Conservation (phyloP, 2,329 filamentous ascomycete species). For the Aspergillus tubingensis region DNA sequence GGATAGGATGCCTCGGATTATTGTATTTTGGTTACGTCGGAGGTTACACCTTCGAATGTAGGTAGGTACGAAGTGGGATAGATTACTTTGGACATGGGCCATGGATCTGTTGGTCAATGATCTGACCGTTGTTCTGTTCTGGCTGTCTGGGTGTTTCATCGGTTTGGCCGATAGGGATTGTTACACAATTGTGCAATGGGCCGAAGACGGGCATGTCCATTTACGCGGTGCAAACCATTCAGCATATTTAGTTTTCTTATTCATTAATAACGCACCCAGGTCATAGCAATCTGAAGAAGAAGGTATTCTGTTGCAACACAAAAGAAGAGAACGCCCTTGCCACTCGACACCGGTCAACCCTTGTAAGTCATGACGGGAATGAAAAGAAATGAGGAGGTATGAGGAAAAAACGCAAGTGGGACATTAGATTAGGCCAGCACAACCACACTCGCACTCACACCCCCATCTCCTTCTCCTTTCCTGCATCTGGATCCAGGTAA, state of each 20-base stretch:
- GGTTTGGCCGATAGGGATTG: background rate
- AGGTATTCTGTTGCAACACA: background rate
- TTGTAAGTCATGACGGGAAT: slow-evolving; percentile 15
- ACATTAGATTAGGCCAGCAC: background rate
- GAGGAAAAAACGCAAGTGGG: slow-evolving; percentile 2
- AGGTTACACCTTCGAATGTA: too few relatives aligned
- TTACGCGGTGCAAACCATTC: too few relatives aligned
- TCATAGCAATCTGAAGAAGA: slow-evolving; percentile 7
- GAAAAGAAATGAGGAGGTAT: slow-evolving; percentile 14
- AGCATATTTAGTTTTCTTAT: background rate
- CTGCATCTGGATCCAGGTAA: slow-evolving; percentile 76
- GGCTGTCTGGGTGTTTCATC: background rate
- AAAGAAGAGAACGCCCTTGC: slow-evolving; percentile 19
- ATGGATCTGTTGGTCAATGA: too few relatives aligned
- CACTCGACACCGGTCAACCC: slow-evolving; percentile 22
- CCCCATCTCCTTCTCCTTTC: slow-evolving; percentile 42
- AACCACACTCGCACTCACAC: slow-evolving; percentile 18
- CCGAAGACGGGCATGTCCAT: background rate
- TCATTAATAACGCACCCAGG: slow-evolving; percentile 4
- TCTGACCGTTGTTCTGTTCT: background rate
- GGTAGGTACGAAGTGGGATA: too few relatives aligned
- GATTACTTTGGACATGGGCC: too few relatives aligned
- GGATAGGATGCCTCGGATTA: too few relatives aligned
- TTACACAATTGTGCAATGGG: background rate
- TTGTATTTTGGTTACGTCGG: too few relatives aligned